Conservation (phyloP, 2,329 filamentous ascomycete genomes). For the Truncatella angustata region DNA sequence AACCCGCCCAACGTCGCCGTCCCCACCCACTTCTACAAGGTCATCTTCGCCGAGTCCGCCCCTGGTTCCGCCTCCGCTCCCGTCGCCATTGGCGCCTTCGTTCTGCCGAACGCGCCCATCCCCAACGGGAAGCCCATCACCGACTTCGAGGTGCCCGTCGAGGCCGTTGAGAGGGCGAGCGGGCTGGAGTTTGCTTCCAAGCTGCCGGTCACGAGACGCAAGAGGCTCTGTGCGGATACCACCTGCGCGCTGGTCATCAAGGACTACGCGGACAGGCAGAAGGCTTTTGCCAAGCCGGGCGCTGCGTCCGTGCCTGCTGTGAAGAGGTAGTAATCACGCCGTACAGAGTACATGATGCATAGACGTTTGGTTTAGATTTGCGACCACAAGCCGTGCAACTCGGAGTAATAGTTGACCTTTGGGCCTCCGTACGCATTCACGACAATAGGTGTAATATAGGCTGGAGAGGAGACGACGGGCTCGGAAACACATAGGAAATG, state of each 20-base stretch:
- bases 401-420: not conserved
- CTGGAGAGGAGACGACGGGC: no score
- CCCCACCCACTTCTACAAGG: constrained; percentile 98
- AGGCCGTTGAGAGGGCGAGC: constrained; percentile 87
- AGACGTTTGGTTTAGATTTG: not conserved
- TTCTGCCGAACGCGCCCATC: constrained; percentile 88
- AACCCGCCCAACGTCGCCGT: constrained; percentile 91
- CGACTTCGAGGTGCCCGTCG: constrained; percentile 93
- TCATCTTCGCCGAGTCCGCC: constrained; percentile 92
- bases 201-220: constrained; percentile 70
- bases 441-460: not conserved
- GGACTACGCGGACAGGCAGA: constrained; percentile 68
- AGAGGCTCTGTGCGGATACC: constrained; percentile 82
- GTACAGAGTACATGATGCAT: not conserved
- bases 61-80: constrained; percentile 55
- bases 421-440: not conserved
- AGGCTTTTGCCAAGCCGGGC: constrained; percentile 48
- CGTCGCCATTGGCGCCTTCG: constrained; percentile 90
- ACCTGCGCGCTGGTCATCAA: constrained; percentile 78
- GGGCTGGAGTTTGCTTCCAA: constrained; percentile 87
- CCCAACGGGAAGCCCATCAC: constrained; percentile 81
- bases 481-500: not conserved
- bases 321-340: constrained; percentile 1
- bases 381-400: not conserved
- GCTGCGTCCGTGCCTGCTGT: constrained; percentile 12